phyloP scores from a whole-genome alignment of 352 stramenopile genomes.

The Pythium aristosporum region DNA sequence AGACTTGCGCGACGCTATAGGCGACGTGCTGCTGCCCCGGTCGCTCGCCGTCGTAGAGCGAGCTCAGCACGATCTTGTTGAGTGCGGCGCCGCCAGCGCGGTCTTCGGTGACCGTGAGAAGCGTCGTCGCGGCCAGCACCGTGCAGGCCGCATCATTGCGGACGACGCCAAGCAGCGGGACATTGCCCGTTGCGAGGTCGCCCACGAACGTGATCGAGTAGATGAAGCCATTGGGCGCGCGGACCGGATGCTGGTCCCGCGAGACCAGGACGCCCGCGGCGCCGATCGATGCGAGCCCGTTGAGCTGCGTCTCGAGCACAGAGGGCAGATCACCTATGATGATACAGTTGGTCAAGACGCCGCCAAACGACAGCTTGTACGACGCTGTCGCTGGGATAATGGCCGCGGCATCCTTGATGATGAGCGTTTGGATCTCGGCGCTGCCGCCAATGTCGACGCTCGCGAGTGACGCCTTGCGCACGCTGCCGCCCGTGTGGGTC shows the following conservation, averaged over 20 bases:
- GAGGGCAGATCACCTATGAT: conserved; percentile 29
- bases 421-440: conserved; percentile 55
- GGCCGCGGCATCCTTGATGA: conserved; percentile 31
- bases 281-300: conserved; percentile 35
- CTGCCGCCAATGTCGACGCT: conserved; percentile 57
- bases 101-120: conserved; percentile 27
- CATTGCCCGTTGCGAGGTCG: conserved; percentile 49
- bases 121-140: conserved; percentile 27
- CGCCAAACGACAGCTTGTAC: conserved; percentile 59
- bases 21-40: conserved; percentile 40
- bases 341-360: conserved; percentile 39
- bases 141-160: conserved; percentile 29
- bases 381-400: conserved; percentile 22
- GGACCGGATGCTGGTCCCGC: conserved; percentile 36
- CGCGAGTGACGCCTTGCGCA: conserved; percentile 43
- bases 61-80: conserved; percentile 44
- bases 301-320: conserved; percentile 32
- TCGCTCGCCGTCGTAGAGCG: conserved; percentile 54
- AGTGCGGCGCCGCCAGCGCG: conserved; percentile 30
- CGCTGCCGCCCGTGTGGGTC: conserved; percentile 36
- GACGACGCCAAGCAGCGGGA: conserved; percentile 34
- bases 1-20: conserved; percentile 64
- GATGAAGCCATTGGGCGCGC: conserved; percentile 51
- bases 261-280: conserved; percentile 48
- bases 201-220: conserved; percentile 73